Evolutionary conservation across 768 basidiomycete genomes (phyloP).

Genomic region (Chalciporus pseudorubinellus): DNA sequence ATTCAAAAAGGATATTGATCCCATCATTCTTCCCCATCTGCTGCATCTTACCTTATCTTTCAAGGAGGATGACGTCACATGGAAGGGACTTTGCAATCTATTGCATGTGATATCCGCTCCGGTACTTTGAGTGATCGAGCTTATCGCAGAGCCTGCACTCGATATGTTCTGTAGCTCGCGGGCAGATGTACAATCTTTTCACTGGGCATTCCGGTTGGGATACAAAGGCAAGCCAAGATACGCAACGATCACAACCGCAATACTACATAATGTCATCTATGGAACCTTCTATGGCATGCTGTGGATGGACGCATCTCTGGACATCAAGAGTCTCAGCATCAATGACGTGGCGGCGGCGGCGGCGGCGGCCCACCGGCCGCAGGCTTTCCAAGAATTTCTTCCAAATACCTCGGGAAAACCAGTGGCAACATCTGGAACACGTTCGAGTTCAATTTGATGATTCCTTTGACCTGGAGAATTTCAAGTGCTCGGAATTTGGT

Average conservation of each 20-base stretch:
- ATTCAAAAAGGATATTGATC: not conserved
- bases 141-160: not conserved
- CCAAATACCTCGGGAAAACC: too few relatives aligned
- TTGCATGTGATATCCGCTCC: not conserved
- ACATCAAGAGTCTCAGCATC: not conserved
- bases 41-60: not conserved
- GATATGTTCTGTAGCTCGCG: too few relatives aligned
- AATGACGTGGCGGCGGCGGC: too few relatives aligned
- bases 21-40: not conserved
- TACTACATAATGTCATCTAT: not conserved
- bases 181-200: not conserved
- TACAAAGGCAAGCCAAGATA: not conserved
- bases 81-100: not conserved
- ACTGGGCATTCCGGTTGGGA: too few relatives aligned
- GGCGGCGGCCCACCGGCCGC: too few relatives aligned
- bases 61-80: not conserved
- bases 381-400: not conserved
- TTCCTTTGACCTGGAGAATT: too few relatives aligned
- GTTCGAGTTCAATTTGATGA: too few relatives aligned
- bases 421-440: not conserved
- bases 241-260: not conserved
- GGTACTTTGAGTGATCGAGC: not conserved
- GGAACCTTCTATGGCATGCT: not conserved
- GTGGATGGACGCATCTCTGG: not conserved
- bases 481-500: too few relatives aligned